These are phyloP conservation scores for Pyrus betulifolia DNA, from an alignment of 306 rosid species.

Conservation along the genomic window DNA sequence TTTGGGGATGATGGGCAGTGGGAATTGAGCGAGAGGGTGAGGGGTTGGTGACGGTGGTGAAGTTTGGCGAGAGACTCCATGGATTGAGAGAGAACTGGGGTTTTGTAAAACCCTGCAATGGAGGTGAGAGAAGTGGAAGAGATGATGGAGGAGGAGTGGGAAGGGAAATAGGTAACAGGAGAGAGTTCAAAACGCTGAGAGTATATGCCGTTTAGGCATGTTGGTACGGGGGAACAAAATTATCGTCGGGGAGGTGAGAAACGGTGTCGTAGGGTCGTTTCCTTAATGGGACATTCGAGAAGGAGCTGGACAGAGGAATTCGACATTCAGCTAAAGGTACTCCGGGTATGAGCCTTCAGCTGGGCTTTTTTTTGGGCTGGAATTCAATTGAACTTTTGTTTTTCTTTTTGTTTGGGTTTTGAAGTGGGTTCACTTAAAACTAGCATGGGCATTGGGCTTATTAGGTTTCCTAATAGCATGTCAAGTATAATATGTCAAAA, in stretches of 20 bases:
- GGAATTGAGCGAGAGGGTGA: constrained; percentile 42
- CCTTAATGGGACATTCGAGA: too few species aligned
- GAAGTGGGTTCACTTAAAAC: not conserved
- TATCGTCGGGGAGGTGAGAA: not conserved
- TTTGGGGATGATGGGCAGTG: constrained; percentile 29
- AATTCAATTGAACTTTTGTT: too few species aligned
- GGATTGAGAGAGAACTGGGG: not conserved
- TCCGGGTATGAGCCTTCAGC: not conserved
- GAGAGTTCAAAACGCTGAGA: constrained; percentile 14
- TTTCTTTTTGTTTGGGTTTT: not conserved
- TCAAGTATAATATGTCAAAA: too few species aligned
- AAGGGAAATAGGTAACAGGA: not conserved
- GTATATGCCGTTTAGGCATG: not conserved
- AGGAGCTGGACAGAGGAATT: too few species aligned
- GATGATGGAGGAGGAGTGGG: not conserved
- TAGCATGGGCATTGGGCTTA: not conserved
- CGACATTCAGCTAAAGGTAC: too few species aligned
- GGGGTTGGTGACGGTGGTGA: constrained; percentile 33
- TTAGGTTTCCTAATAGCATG: not conserved
- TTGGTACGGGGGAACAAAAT: not conserved
- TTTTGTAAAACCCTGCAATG: constrained; percentile 13
- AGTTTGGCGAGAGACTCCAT: constrained; percentile 54
- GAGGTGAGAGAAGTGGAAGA: not conserved
- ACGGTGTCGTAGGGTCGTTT: not conserved
- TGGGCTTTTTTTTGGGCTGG: not conserved